A percentile compares a stretch with the other conserved stretches of the same genome.
Conservation (phyloP, 768 basidiomycete genomes). For the Gloeopeniophorella convolvens region DNA sequence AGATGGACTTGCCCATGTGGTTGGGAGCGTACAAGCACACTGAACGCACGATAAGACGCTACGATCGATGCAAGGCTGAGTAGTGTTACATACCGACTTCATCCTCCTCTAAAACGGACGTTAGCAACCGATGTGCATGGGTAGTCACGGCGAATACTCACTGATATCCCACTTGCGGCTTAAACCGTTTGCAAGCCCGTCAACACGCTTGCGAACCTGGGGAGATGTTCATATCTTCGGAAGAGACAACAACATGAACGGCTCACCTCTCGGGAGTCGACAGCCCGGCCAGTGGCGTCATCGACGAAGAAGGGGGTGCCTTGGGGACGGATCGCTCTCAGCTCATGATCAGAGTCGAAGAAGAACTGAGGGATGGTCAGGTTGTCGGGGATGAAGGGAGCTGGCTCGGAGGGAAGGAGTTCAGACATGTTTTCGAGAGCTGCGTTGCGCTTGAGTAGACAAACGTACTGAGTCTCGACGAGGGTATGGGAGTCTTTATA, state of each 20-base stretch:
- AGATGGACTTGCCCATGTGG: constrained; percentile 41
- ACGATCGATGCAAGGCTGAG: neutral
- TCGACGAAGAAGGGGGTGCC: constrained; percentile 54
- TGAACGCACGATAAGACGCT: constrained; percentile 22
- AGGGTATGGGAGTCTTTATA: neutral
- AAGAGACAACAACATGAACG: no score
- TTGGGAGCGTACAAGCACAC: constrained; percentile 64
- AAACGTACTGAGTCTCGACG: neutral
- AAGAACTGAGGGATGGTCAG: constrained; percentile 63
- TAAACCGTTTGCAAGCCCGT: constrained; percentile 11
- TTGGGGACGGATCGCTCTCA: constrained; percentile 40
- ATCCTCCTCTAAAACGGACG: constrained; percentile 34
- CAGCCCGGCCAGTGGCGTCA: constrained; percentile 40
- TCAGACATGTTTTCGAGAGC: constrained; percentile 21
- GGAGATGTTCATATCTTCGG: neutral
- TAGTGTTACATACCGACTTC: constrained; percentile 42
- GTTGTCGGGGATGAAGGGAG: constrained; percentile 50
- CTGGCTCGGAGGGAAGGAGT: constrained; percentile 20
- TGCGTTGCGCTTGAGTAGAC: neutral
- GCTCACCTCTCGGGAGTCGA: constrained; percentile 43
- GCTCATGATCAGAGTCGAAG: constrained; percentile 38
- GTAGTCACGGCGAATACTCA: constrained; percentile 1
- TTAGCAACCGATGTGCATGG: constrained; percentile 4
- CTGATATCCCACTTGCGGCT: constrained; percentile 13
- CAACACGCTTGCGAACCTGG: constrained; percentile 6